These are phyloP conservation scores for Selenicereus undatus DNA, from an alignment of 148 eudicot species.

Conservation along the genomic window DNA sequence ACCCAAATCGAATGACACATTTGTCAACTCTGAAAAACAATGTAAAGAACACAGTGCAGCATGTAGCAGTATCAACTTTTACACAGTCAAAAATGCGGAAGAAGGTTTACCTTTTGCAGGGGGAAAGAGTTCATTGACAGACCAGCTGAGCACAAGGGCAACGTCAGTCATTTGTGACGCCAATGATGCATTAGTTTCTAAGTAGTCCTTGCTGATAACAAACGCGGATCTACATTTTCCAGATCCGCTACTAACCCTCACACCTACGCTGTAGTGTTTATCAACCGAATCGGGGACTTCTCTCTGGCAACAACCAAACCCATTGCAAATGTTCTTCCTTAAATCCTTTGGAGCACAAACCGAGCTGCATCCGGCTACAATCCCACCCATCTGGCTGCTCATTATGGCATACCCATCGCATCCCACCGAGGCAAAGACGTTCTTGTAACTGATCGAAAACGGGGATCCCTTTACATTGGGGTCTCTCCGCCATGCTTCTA, in stretches of 20 bases:
- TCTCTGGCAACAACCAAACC: not conserved
- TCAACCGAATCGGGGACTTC: not conserved
- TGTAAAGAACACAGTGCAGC: too few species aligned
- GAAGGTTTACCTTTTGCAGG: too few species aligned
- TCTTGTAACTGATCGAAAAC: not conserved
- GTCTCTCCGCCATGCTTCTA: not conserved
- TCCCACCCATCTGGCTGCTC: not conserved
- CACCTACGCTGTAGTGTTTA: not conserved
- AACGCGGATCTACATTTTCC: conserved; percentile 11
- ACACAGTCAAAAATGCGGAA: too few species aligned
- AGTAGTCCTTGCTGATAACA: not conserved
- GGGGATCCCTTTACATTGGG: not conserved
- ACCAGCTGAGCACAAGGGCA: not conserved
- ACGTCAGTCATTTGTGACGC: not conserved
- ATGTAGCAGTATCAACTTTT: too few species aligned
- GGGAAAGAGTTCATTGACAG: not conserved
- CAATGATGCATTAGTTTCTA: not conserved
- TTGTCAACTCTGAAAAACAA: too few species aligned
- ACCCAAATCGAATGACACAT: too few species aligned
- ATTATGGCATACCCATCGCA: conserved; percentile 3
- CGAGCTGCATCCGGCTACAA: conserved; percentile 3
- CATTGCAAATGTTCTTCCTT: not conserved
- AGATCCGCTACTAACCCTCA: not conserved
- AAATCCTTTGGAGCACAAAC: not conserved
- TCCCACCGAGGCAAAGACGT: conserved; percentile 6